Conservation (phyloP, 805 yeast genomes). For the Hanseniaspora thailandica region DNA sequence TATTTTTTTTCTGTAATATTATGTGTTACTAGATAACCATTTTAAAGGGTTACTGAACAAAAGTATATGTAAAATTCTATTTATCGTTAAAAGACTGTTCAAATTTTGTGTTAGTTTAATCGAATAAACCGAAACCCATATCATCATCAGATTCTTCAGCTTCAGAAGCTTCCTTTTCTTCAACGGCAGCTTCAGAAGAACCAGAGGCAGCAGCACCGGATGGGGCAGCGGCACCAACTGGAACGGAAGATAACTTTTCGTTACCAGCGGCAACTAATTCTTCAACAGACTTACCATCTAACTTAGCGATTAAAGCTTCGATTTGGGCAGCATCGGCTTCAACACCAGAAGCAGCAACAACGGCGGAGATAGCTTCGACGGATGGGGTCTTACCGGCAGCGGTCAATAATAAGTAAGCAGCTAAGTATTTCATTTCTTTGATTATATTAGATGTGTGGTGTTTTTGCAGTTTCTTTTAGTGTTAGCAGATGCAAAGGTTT, state of each 20-base stretch:
- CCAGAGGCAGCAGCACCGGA: slow-evolving; percentile 60
- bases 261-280: slow-evolving; percentile 92
- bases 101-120: slow-evolving; percentile 41
- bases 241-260: slow-evolving; percentile 92
- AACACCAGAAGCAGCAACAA: slow-evolving; percentile 88
- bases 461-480: neutral
- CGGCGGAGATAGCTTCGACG: slow-evolving; percentile 77
- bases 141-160: slow-evolving; percentile 58
- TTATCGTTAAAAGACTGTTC: neutral
- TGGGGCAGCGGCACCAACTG: slow-evolving; percentile 95
- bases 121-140: slow-evolving; percentile 97
- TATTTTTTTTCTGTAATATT: neutral
- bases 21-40: neutral
- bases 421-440: slow-evolving; percentile 83
- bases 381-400: slow-evolving; percentile 96
- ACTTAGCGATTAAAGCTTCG: slow-evolving; percentile 64
- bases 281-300: slow-evolving; percentile 84
- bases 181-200: slow-evolving; percentile 60
- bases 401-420: slow-evolving; percentile 96
- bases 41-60: neutral
- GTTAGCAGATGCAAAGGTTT: neutral
- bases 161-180: slow-evolving; percentile 57
- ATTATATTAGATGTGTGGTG: neutral
- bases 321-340: slow-evolving; percentile 88
- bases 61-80: neutral